Conservation (phyloP, 768 basidiomycete species). For the Collybiopsis luxurians region DNA sequence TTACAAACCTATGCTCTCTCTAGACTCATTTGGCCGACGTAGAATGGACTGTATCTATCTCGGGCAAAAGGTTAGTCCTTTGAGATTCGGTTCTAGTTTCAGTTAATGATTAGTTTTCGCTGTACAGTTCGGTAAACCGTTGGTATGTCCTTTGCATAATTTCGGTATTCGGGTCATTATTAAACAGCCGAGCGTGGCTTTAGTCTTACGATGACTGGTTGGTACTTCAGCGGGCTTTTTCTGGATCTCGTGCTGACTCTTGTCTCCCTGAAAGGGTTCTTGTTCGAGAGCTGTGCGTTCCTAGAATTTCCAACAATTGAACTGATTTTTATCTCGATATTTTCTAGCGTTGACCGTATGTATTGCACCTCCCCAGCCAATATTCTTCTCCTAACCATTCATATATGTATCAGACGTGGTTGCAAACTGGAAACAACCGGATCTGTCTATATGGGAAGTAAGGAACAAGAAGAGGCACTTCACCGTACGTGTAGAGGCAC, state of each 20-base stretch:
- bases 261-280: conserved; percentile 45
- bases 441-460: conserved; percentile 96
- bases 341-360: conserved; percentile 69
- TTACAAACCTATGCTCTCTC: neutral
- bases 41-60: conserved; percentile 97
- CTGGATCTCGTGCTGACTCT: neutral
- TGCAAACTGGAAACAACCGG: conserved; percentile 65
- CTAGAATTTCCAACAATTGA: neutral
- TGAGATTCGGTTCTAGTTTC: neutral
- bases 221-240: conserved; percentile 9
- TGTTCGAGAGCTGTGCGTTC: conserved; percentile 72
- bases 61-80: conserved; percentile 72
- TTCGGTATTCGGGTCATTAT: neutral
- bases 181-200: neutral
- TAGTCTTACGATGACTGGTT: conserved; percentile 63
- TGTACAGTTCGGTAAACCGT: conserved; percentile 64
- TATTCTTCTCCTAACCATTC: neutral
- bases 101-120: neutral
- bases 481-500: conserved; percentile 55
- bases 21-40: neutral
- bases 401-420: conserved; percentile 58
- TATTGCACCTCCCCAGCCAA: neutral
- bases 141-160: conserved; percentile 42
- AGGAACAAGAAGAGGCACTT: conserved; percentile 83
- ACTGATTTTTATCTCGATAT: neutral